A percentile compares a stretch with the other conserved stretches of the same genome.
phyloP scores from a whole-genome alignment of 1,284 basidiomycete species.

The Inonotus hispidus region DNA sequence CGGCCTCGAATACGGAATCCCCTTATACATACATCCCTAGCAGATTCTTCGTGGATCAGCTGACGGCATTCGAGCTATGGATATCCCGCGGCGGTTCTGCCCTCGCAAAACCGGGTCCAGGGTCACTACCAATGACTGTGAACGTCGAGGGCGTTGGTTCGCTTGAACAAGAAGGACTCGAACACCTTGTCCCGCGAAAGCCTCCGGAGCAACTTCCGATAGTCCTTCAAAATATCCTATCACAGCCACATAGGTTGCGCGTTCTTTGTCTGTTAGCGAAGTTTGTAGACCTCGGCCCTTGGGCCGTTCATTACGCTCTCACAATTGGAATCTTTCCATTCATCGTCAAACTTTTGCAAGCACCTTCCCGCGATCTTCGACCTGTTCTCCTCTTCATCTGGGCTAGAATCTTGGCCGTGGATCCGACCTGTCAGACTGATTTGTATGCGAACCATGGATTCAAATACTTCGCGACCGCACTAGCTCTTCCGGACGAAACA shows the following conservation, averaged over 20 bases:
- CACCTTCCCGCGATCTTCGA: constrained; percentile 89
- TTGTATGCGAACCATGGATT: constrained; percentile 83
- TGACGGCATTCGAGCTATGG: constrained; percentile 98
- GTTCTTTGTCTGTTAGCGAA: constrained; percentile 96
- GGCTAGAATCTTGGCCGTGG: constrained; percentile 95
- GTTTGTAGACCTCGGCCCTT: constrained; percentile 96
- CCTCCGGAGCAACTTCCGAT: constrained; percentile 97
- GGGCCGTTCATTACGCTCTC: constrained; percentile 95
- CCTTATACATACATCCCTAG: constrained; percentile 79
- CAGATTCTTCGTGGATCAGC: constrained; percentile 93
- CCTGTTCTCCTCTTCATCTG: constrained; percentile 99
- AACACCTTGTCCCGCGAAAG: constrained; percentile 75
- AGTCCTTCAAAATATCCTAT: constrained; percentile 93
- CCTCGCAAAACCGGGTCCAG: constrained; percentile 67
- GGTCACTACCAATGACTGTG: constrained; percentile 41
- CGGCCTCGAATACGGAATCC: constrained; percentile 39
- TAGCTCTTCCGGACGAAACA: constrained; percentile 59
- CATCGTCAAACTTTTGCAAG: constrained; percentile 93
- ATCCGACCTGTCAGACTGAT: constrained; percentile 89
- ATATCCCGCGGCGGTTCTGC: constrained; percentile 87
- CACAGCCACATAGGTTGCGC: constrained; percentile 92
- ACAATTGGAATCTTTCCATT: constrained; percentile 99
- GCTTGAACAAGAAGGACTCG: constrained; percentile 30
- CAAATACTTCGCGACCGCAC: constrained; percentile 84
- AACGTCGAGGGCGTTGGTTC: constrained; percentile 6